Evolutionary conservation across 116 monocot genomes (phyloP).

Genomic region (Dioscorea cayenensis): DNA sequence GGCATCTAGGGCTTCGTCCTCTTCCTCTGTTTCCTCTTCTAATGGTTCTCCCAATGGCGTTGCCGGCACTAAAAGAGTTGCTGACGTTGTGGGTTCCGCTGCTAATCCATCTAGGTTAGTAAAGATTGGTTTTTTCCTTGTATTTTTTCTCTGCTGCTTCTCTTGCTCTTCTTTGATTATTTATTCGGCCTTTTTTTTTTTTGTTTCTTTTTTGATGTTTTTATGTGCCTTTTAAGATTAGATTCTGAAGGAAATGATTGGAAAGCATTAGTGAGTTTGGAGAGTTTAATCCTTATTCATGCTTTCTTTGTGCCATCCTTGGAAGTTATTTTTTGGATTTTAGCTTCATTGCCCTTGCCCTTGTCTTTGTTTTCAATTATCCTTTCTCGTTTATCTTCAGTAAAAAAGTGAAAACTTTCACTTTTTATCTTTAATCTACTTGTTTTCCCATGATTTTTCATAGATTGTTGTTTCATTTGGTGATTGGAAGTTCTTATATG

Average conservation of each 20-base stretch:
- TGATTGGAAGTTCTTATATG: not conserved
- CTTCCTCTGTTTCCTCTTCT: slow-evolving; percentile 22
- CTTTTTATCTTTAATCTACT: not conserved
- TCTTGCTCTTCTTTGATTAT: not conserved
- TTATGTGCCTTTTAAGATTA: not conserved
- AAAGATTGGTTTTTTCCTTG: not conserved
- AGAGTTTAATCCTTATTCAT: not conserved
- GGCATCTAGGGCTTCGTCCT: slow-evolving; percentile 10
- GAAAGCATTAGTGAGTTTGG: too few species aligned
- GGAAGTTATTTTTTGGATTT: not conserved
- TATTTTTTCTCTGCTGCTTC: too few species aligned
- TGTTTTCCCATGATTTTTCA: not conserved
- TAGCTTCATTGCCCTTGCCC: not conserved
- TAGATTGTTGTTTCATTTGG: not conserved
- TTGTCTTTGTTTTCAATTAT: not conserved
- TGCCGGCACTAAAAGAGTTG: slow-evolving; percentile 6
- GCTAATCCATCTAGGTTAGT: not conserved
- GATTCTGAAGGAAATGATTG: not conserved
- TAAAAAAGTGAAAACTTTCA: not conserved
- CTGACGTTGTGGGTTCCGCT: slow-evolving; percentile 3
- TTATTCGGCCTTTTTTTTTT: not conserved
- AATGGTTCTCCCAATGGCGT: not conserved
- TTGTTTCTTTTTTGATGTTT: not conserved
- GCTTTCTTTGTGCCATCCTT: not conserved
- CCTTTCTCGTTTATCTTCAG: not conserved